Evolutionary conservation across 1,284 basidiomycete genomes (phyloP), one percentile per base, ranked within the genome.

Genomic region (Sporisorium sorghi): DNA sequence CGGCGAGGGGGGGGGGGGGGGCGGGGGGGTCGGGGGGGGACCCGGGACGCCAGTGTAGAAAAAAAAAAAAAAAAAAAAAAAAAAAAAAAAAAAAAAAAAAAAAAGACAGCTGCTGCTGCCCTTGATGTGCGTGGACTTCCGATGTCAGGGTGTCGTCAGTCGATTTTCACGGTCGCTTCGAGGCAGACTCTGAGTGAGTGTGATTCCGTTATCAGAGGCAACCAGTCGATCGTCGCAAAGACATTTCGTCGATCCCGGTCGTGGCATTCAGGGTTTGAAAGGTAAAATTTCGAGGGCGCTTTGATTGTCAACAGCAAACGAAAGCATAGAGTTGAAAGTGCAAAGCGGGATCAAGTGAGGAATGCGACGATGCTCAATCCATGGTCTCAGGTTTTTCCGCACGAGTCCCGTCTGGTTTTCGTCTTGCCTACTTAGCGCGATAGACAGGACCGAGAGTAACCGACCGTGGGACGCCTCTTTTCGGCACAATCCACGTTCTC

Each of bases 311-410:
- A n/a, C n/a, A n/a, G n/a, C n/a, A n/a, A n/a, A n/a, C n/a, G n/a
- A n/a, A n/a, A n/a, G n/a, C n/a, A n/a, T n/a, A n/a, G n/a, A n/a
- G n/a, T n/a, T n/a, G n/a, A n/a, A n/a, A n/a, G n/a, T n/a, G n/a
- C n/a, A n/a, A n/a, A n/a, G 24, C 47, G 32, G 47, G 21, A 35
- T n/a, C 52, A 15, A 24, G 24, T 19, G 17, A 56, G 60, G 49
- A 52, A 64, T 58, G 61, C 61, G 60, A 62, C 42, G 37, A 32
- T 51, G 4, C 47, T n/a, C 60, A 56, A 35, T 46, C 19, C 26
- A 54, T 35, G 35, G 52, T 19, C 23, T 19, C 23, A 0, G 32
- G 14, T 49, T 49, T 35, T 37, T 53, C 21, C 19, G 51, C 51
- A 50, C 51, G 40, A 56, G 28, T 17, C n/a, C 26, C 33, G 28